Evolutionary conservation across 1,284 basidiomycete species (phyloP), one percentile per base, ranked within the genome.

Genomic region (Sporisorium sorghi): DNA sequence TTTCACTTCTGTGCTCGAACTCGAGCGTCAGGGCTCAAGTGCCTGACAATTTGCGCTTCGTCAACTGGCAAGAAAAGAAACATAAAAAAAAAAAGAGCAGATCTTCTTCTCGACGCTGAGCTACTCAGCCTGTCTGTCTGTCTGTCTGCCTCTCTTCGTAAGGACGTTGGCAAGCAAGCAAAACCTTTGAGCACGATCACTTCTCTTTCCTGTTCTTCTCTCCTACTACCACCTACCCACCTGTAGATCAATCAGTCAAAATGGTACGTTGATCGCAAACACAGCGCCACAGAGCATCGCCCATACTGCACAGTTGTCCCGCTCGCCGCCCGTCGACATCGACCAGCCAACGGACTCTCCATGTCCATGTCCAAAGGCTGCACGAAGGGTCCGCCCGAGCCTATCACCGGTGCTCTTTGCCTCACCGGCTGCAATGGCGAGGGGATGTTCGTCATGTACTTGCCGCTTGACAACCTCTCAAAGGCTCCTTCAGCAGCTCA

Each of bases 191-290:
- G 46, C 59, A 50, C 56, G 46, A 55, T 63, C 60, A 46, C 48
- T 40, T 28, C n/a, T n/a, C n/a, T 17, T 12, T 12, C n/a, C 33
- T 47, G 17, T 26, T 44, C 51, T 60, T 53, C 44, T 42, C 49
- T 46, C 42, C 51, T 46, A 70, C 67, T 51, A 54, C 58, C 60
- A 70, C 60, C 67, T 63, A 63, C 51, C 50, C 58, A 63, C 60
- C 67, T 47, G 67, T 70, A 70, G 67, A 63, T 70, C 60, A 63
- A 54, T 55, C 35, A 63, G 60, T 58, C 67, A 70, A 70, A 64
- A 70, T 70, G 67, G 67, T 70, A 70, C 44, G 67, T 70, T 56
- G 32, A 39, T 19, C 47, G 39, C 15, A 2, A 5, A n/a, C 14
- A 23, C 14, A 19, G 19, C 32, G 21, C 14, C 15, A 19, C 7